Percentiles rank a stretch among this genome's conserved stretches.
Conservation (phyloP, 2,329 filamentous ascomycete genomes). For the Trichophyton verrucosum region DNA sequence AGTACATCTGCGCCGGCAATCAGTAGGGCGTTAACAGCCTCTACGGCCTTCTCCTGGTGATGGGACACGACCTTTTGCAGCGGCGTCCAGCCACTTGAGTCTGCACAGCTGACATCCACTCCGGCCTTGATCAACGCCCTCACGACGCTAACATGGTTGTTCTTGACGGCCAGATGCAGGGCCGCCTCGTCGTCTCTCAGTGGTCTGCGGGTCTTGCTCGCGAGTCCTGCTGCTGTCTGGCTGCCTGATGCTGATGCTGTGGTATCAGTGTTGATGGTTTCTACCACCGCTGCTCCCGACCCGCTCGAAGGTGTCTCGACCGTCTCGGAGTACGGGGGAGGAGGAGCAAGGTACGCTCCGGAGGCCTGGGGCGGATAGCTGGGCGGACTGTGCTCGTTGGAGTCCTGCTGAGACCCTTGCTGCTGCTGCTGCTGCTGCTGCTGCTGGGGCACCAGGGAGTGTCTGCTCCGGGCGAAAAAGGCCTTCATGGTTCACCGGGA, state of each 20-base stretch:
- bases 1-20: background rate
- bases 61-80: slow-evolving; percentile 1
- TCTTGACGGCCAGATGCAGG: slow-evolving; percentile 2
- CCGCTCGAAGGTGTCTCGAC: background rate
- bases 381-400: background rate
- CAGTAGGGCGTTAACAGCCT: background rate
- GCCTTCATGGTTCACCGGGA: background rate
- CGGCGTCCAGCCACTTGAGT: background rate
- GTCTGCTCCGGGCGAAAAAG: background rate
- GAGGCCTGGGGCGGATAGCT: background rate
- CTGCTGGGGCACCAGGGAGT: background rate
- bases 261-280: background rate
- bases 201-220: background rate
- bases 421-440: background rate
- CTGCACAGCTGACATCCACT: background rate
- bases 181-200: background rate
- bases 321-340: background rate
- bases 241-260: background rate
- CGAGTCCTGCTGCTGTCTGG: background rate
- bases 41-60: background rate
- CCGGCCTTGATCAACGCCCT: background rate
- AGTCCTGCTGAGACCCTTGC: no score
- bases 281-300: background rate
- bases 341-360: background rate
- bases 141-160: slow-evolving; percentile 1